Conservation (phyloP, 139 green algal species). For the Chlamydomonas sp. region DNA sequence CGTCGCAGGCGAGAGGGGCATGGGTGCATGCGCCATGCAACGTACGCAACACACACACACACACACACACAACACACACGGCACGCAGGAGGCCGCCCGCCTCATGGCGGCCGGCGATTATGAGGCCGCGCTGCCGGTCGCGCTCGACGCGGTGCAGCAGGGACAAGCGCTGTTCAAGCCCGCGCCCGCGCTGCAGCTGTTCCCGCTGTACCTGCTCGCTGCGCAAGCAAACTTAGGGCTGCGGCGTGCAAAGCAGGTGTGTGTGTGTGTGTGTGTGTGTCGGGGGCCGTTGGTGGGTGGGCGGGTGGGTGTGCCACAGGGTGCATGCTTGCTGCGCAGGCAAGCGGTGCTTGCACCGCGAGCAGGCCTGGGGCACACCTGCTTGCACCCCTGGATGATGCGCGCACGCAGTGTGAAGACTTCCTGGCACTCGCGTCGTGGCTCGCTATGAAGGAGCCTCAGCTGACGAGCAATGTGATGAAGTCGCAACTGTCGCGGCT, state of each 20-base stretch:
- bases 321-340: too few species aligned
- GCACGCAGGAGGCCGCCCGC: constrained; percentile 58
- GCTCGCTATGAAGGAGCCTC: constrained; percentile 67
- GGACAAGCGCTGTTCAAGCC: constrained; percentile 73
- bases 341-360: too few species aligned
- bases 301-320: too few species aligned
- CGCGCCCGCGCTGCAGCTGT: constrained; percentile 63
- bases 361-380: background rate
- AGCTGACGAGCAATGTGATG: constrained; percentile 65
- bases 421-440: constrained; percentile 66
- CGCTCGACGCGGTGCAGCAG: constrained; percentile 64
- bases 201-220: constrained; percentile 73
- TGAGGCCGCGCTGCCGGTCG: constrained; percentile 64
- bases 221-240: constrained; percentile 67
- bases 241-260: constrained; percentile 46
- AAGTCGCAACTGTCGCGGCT: constrained; percentile 63
- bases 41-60: too few species aligned
- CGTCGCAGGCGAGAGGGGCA: constrained; percentile 55
- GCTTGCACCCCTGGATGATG: too few species aligned
- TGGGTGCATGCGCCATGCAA: background rate
- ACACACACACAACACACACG: constrained; percentile 6
- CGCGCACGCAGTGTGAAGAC: constrained; percentile 75
- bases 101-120: constrained; percentile 72
- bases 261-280: too few species aligned
- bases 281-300: too few species aligned